Evolutionary conservation across 768 basidiomycete species (phyloP), one percentile per base, ranked within the genome.

Genomic region (Trametes cubensis): DNA sequence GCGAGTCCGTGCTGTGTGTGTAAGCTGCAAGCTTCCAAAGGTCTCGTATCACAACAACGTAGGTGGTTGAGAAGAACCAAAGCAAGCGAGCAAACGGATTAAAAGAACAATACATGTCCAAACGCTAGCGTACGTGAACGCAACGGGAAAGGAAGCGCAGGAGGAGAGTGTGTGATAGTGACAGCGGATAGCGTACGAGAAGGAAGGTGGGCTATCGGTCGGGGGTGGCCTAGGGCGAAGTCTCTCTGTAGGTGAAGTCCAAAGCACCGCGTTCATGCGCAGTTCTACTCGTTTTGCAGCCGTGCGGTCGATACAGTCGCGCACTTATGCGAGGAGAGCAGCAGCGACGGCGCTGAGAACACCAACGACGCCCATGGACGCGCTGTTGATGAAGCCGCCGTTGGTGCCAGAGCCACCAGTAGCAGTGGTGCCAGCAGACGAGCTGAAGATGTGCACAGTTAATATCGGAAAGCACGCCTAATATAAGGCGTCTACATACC

Each of bases 341-440:
- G 71, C 79, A 34, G 77, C 62, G n/a, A 70, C 72, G 6, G 70
- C 79, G 40, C 74, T 73, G 54, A 76, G 23, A 50, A 73, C 57
- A 55, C 78, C 85, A 46, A 80, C 75, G 48, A 77, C 63, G 44
- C 78, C 80, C 10, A 67, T 60, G 20, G 65, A 60, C n/a, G 55
- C 62, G 18, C 44, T 58, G 49, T 64, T 66, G 8, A 55, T 30
- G 46, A 63, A n/a, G 51, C 81, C 77, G 38, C 77, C 81, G 50
- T 58, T 64, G 45, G 11, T 52, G 50, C 45, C 46, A 14, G 66
- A 52, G 52, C 55, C 58, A 44, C 55, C 61, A 42, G 56, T 71
- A n/a, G 72, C 47, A 23, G 69, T 67, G 15, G 69, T n/a, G 14
- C 69, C 57, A 38, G 53, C 8, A 34, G 65, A 55, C 17, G 70